Evolutionary conservation across 495 filamentous ascomycete genomes (phyloP), one percentile per base, ranked within the genome.

Genomic region (Terfezia claveryi): DNA sequence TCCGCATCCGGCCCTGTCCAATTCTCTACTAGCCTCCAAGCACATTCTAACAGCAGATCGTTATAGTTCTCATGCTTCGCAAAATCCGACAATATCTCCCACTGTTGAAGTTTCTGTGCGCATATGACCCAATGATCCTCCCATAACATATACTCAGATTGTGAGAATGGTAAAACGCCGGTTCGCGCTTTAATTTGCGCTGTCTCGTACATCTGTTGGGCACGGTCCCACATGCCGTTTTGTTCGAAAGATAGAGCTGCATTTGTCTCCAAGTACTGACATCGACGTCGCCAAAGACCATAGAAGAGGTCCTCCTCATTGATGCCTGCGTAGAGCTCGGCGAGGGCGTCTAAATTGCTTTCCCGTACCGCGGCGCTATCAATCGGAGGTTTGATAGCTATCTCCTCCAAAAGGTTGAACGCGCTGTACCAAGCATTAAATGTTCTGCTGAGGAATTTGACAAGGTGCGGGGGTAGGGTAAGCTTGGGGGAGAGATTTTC

Each of bases 61-160:
- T 95, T 94, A 67, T 92, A 81, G 61, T 96, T 99, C 62, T 99
- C 92, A 57, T 96, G 89, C 67, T 96, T 96, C n/a, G 92, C 88
- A 59, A 94, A 96, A 58, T 99, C 92, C 54, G 81, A 83, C 32
- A 99, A 69, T 55, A 99, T 83, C 54, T 99, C 92, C 92, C 92
- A 99, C 59, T 96, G 92, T 65, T 99, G 92, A 38, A 99, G 76
- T 71, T 96, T 99, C 68, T 96, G 85, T 2, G 89, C 91, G 64
- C 92, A 96, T 44, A 92, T 75, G 37, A 96, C 77, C 92, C 92
- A 99, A 60, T 99, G 92, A 67, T 99, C 92, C 68, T 99, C 92
- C 92, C 92, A 99, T 1, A 99, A 74, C 77, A 91, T 93, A 65
- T 99, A 99, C 69, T 99, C 92, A 12, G 80, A 86, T 60, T 92